These are phyloP conservation scores for Gaillardinia entomophila DNA, from an alignment of 805 yeast species.

Conservation along the genomic window DNA sequence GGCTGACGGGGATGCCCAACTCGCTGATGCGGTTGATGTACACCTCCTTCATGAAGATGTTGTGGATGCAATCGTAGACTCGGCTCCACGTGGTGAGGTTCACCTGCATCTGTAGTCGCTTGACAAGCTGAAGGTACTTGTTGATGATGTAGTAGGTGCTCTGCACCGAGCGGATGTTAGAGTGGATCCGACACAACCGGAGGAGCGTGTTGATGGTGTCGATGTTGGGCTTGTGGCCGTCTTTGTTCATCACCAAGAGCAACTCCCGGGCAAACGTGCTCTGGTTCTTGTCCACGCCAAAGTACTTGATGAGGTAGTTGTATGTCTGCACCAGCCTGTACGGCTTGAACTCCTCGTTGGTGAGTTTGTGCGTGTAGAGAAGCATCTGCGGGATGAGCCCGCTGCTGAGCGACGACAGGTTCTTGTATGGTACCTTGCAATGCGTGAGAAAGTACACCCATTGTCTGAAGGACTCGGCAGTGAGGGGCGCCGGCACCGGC, in stretches of 20 bases:
- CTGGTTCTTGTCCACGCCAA: conserved; percentile 36
- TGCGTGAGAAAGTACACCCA: conserved; percentile 35
- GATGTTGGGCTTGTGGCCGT: conserved; percentile 34
- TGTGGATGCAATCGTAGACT: conserved; percentile 31
- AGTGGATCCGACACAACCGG: conserved; percentile 24
- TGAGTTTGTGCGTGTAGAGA: conserved; percentile 31
- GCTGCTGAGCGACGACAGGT: conserved; percentile 24
- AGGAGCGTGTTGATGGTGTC: conserved; percentile 35
- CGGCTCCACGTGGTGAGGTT: conserved; percentile 32
- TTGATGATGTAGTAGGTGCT: conserved; percentile 26
- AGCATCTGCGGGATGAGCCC: conserved; percentile 35
- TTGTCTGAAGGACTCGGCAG: conserved; percentile 22
- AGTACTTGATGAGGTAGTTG: conserved; percentile 34
- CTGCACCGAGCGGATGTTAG: conserved; percentile 23
- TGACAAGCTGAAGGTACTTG: conserved; percentile 24
- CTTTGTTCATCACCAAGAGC: conserved; percentile 35
- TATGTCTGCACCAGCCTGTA: conserved; percentile 30
- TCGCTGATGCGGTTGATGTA: conserved; percentile 26
- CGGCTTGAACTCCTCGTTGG: conserved; percentile 21
- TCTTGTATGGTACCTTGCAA: conserved; percentile 22
- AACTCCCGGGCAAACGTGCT: conserved; percentile 34
- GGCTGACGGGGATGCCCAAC: conserved; percentile 28
- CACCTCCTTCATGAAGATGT: conserved; percentile 32
- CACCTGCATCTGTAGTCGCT: conserved; percentile 17
- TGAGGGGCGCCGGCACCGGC: conserved; percentile 21